Base-by-base conservation (phyloP, 495 filamentous ascomycete species). In the Neurospora sp. region DNA sequence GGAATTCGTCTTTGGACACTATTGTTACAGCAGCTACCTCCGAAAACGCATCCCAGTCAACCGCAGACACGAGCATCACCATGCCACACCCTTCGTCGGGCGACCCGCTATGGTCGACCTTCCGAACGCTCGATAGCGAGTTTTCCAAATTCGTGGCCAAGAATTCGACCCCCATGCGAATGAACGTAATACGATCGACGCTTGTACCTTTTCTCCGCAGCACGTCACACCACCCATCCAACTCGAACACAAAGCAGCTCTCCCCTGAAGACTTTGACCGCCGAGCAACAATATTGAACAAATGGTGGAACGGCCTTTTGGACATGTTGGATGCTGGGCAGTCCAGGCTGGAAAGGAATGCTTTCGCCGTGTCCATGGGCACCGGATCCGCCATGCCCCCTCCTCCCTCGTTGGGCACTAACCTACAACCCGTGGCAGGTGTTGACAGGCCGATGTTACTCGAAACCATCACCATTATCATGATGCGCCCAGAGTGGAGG, bases 401-500 rank as follows among this genome's bases (percentile, higher is more conserved):
- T 88, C 96, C 46, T 88, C 93, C 68, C 90, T 90, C 22, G 90
- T 91, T 59, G 12, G 38, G 68, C 11, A 68, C 72, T 39, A 75
- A 72, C 16, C 37, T 79, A 71, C 79, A 81, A 70, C 77, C 81
- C 1, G 78, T 82, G 22, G 75, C 81, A 7, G 80, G 80, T n/a
- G 78, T 81, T 1, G 81, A 83, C 42, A 84, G 95, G 69, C 94
- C 94, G 2, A 88, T 89, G 0, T 89, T 97, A 68, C 85, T 98
- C 31, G 96, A 98, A 77, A 92, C 91, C 20, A 87, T 93, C 90
- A 97, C 82, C 44, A 90, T 90, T 37, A 90, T 99, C 73, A 97
- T 99, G 94, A 92, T 90, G 78, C 89, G 96, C 53, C 91, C 93
- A 0, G 96, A 99, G 85, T 99, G 96, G 96, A 88, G 93, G 61